Evolutionary conservation across 768 basidiomycete genomes (phyloP), one percentile per base, ranked within the genome.

Genomic region (Termitomyces sp.): DNA sequence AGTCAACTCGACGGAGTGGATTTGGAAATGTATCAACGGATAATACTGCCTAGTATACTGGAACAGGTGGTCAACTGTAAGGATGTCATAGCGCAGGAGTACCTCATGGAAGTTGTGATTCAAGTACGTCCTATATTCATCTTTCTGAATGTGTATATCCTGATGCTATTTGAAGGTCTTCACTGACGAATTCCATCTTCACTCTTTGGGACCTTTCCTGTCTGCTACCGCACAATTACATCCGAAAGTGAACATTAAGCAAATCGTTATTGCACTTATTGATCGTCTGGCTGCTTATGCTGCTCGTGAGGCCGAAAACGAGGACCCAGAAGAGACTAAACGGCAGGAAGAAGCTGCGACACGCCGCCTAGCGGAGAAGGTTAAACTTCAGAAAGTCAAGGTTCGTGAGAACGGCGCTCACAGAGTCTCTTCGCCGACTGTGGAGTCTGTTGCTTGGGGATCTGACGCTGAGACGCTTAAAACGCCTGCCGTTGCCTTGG

Each of bases 21-120:
- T 69, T 76, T 99, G 56, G 91, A 91, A 45, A 86, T 97, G 83
- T 98, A 98, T 73, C 86, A 87, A 67, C 78, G 72, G 56, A 84
- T 70, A 27, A 99, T 99, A 62, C 82, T 99, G 7, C 95, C 97
- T 0, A 91, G 91, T 61, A 87, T 98, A 57, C 75, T 98, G 54
- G 95, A 99, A 76, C 97, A 99, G 72, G 91, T 98, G 54, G 96
- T 98, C 60, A 96, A 89, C 68, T 98, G 97, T 75, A 96, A 97
- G 71, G 97, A 99, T 69, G 91, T 95, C 47, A 98, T 98, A 60
- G 97, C 97, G 0, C 97, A 99, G 71, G 97, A 98, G 70, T 99
- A 99, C 72, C 73, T 98, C 48, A 98, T 98, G 97, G 97, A 99
- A 72, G 97, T 98, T 11, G 95, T 99, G 61, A 99, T 99, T 64